A percentile compares a stretch with the other conserved stretches of the same genome.
Evolutionary conservation across 2,329 filamentous ascomycete species (phyloP).

Genomic region (Xylaria sp.): DNA sequence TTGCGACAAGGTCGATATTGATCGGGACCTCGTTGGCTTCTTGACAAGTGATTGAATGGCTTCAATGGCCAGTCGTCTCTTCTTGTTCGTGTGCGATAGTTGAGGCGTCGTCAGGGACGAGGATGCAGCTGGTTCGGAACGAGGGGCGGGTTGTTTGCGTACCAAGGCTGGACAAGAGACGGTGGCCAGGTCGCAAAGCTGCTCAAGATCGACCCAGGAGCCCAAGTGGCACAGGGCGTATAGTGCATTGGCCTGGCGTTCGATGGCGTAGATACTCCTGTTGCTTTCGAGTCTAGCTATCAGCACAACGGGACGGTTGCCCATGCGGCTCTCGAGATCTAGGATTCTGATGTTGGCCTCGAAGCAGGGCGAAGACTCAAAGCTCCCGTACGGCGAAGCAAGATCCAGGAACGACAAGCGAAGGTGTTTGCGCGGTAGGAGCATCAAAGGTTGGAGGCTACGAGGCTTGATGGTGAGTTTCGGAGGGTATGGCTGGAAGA

Average conservation of each 20-base stretch:
- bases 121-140: conserved; percentile 26
- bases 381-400: conserved; percentile 53
- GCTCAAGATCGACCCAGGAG: conserved; percentile 66
- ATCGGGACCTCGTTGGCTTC: conserved; percentile 54
- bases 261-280: conserved; percentile 64
- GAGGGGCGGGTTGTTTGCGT: conserved; percentile 40
- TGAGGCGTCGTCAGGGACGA: conserved; percentile 50
- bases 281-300: conserved; percentile 64
- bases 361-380: conserved; percentile 61
- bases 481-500: conserved; percentile 59
- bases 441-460: conserved; percentile 64
- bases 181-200: conserved; percentile 57
- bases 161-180: conserved; percentile 47
- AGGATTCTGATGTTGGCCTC: conserved; percentile 67
- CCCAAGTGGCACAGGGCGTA: conserved; percentile 74
- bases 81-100: conserved; percentile 57
- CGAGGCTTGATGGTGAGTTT: conserved; percentile 59
- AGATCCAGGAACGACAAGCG: conserved; percentile 68
- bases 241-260: conserved; percentile 64
- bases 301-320: conserved; percentile 60
- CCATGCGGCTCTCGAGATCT: conserved; percentile 66
- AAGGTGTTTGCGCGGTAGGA: conserved; percentile 65
- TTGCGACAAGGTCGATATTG: conserved; percentile 41
- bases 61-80: conserved; percentile 65
- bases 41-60: conserved; percentile 66